Base-by-base conservation (phyloP, 1,284 basidiomycete genomes). In the Fomitopsis betulina region DNA sequence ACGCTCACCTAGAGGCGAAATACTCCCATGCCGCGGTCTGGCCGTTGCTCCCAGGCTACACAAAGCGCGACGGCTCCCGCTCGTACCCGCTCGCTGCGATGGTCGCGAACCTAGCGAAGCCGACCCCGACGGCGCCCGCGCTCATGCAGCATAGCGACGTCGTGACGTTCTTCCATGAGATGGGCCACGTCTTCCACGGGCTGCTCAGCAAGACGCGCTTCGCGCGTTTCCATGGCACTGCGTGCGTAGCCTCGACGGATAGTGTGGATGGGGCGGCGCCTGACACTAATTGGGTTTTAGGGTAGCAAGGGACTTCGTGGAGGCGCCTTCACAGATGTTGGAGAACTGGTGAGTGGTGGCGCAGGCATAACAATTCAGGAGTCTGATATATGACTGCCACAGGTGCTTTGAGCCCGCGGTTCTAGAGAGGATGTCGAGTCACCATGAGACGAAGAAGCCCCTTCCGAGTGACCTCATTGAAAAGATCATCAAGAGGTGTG, bases 161-260 rank as follows among this genome's bases (percentile, higher is more conserved):
- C 2, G 88, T 88, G 23, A 90, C 87, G 0, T 89, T 90, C 72
- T 90, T 90, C 81, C 87, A 90, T 64, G 87, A 90, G 70, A 88
- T 93, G 85, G 93, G 93, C 0, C 93, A 94, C 64, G 90, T 91
- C 13, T 93, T 93, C 81, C 93, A 94, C 68, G 88, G 87, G 1
- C 72, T 94, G 53, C 73, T 92, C 55, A 89, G 86, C 67, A 77
- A 75, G 60, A 94, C 91, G 21, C 82, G 81, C 63, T 93, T 85
- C 69, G 72, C 83, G 23, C 77, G 86, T 25, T 94, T 94, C 83
- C 89, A 93, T 64, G 91, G 91, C 7, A 92, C 89, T 23, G 80
- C 78, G 81, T 82, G 53, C 25, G 70, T 51, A 59, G 25, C 33
- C 25, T 55, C 8, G 33, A 15, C 10, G 15, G 30, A 15, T 30